Evolutionary conservation across 1,284 basidiomycete genomes (phyloP).

Genomic region (Boletus mariae): DNA sequence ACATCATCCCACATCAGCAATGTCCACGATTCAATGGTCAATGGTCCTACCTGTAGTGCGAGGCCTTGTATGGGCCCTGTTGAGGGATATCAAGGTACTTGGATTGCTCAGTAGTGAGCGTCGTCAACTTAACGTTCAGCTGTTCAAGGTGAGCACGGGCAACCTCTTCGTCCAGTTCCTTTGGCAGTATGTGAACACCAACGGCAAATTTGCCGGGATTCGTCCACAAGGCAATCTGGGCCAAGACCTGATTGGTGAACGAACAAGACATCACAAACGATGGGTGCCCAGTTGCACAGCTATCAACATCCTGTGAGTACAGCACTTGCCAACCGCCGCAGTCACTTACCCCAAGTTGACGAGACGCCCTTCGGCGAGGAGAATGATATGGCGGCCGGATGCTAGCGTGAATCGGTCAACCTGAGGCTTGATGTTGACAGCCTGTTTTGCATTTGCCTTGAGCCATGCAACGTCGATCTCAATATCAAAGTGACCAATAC

Average conservation of each 20-base stretch:
- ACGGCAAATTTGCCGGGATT: slow-evolving; percentile 87
- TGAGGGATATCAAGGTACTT: slow-evolving; percentile 90
- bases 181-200: slow-evolving; percentile 95
- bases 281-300: slow-evolving; percentile 88
- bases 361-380: slow-evolving; percentile 97
- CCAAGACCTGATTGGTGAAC: slow-evolving; percentile 97
- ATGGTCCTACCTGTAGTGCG: slow-evolving; percentile 67
- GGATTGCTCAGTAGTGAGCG: slow-evolving; percentile 75
- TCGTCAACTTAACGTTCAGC: slow-evolving; percentile 93
- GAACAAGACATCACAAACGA: slow-evolving; percentile 99
- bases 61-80: slow-evolving; percentile 91
- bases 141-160: slow-evolving; percentile 91
- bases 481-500: slow-evolving; percentile 98
- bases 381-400: slow-evolving; percentile 90
- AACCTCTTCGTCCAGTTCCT: slow-evolving; percentile 98
- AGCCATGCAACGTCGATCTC: slow-evolving; percentile 99
- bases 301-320: slow-evolving; percentile 16
- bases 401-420: slow-evolving; percentile 97
- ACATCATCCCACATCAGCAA: slow-evolving; percentile 24
- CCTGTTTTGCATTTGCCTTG: slow-evolving; percentile 86
- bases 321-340: not conserved
- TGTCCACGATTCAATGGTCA: not conserved
- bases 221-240: slow-evolving; percentile 98
- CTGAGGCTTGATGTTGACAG: slow-evolving; percentile 96
- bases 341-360: slow-evolving; percentile 90